Evolutionary conservation across 2,329 filamentous ascomycete genomes (phyloP).

Genomic region (Diaporthe sp.): DNA sequence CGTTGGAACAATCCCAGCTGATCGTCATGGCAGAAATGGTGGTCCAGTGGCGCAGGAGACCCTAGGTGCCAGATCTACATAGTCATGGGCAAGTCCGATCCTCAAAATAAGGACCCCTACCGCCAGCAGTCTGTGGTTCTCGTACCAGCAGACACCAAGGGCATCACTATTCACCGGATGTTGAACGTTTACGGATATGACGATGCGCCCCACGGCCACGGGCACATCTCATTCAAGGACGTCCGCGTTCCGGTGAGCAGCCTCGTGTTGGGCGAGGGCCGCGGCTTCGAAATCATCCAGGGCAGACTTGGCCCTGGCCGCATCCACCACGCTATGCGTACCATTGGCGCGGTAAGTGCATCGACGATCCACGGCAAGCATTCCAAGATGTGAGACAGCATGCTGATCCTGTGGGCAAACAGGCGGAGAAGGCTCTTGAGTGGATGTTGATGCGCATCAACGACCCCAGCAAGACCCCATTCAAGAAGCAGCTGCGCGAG

Average conservation of each 20-base stretch:
- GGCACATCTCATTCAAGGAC: constrained; percentile 89
- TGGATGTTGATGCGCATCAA: constrained; percentile 97
- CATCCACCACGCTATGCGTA: constrained; percentile 98
- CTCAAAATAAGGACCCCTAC: constrained; percentile 82
- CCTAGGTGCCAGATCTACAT: constrained; percentile 93
- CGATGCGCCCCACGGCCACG: constrained; percentile 98
- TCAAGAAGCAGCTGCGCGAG: constrained; percentile 86
- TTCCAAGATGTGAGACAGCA: constrained; percentile 15
- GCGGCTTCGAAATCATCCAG: constrained; percentile 98
- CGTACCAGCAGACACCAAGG: constrained; percentile 83
- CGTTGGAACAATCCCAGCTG: background rate
- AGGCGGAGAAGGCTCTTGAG: constrained; percentile 90
- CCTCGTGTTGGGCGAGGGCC: constrained; percentile 92
- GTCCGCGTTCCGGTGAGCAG: constrained; percentile 88
- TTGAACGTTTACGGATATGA: constrained; percentile 95
- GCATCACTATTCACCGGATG: constrained; percentile 95
- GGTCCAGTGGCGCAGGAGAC: constrained; percentile 96
- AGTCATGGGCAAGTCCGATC: constrained; percentile 94
- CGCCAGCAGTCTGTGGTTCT: constrained; percentile 93
- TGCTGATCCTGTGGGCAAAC: constrained; percentile 12
- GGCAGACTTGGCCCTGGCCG: constrained; percentile 94
- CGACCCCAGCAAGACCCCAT: constrained; percentile 90
- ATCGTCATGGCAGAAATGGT: constrained; percentile 85
- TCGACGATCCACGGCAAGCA: background rate
- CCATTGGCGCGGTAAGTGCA: constrained; percentile 80